Conservation (phyloP, 805 yeast species). For the Priceomyces haplophilus region DNA sequence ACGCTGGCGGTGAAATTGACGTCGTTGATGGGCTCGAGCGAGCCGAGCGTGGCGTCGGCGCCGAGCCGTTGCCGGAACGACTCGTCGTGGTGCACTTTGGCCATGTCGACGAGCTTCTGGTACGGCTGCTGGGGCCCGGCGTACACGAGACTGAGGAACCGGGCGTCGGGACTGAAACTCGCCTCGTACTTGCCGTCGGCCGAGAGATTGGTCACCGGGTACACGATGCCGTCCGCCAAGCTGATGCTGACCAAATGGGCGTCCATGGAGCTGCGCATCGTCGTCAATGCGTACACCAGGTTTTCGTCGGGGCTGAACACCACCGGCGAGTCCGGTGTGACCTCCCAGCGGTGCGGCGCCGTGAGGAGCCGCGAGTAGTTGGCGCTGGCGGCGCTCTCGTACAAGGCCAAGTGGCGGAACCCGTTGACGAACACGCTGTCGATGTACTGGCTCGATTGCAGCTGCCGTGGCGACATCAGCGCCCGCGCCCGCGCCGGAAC, state of each 20-base stretch:
- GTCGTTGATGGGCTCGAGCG: constrained; percentile 15
- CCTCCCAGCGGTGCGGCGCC: constrained; percentile 73
- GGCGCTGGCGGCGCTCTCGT: constrained; percentile 51
- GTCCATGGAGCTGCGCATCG: constrained; percentile 74
- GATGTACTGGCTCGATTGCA: constrained; percentile 55
- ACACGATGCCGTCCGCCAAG: constrained; percentile 39
- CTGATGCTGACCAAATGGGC: constrained; percentile 73
- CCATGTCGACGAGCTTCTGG: constrained; percentile 60
- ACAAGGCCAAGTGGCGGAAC: constrained; percentile 74
- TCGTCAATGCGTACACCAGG: constrained; percentile 59
- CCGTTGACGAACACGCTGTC: constrained; percentile 62
- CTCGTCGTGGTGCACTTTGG: constrained; percentile 17
- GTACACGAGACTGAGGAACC: constrained; percentile 63
- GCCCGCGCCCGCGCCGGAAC: no score
- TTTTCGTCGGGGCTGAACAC: constrained; percentile 47
- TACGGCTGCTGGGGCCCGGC: constrained; percentile 76
- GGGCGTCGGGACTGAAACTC: constrained; percentile 70
- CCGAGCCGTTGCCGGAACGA: constrained; percentile 3
- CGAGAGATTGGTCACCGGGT: constrained; percentile 47
- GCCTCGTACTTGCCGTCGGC: constrained; percentile 62
- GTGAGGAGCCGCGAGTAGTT: constrained; percentile 50
- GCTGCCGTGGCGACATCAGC: no score
- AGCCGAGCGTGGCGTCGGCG: constrained; percentile 13
- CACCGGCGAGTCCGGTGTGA: constrained; percentile 58
- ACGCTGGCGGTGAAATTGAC: constrained; percentile 12